Evolutionary conservation across 164 flowering plant species (phyloP).

Genomic region (Stephania yunnanensis): DNA sequence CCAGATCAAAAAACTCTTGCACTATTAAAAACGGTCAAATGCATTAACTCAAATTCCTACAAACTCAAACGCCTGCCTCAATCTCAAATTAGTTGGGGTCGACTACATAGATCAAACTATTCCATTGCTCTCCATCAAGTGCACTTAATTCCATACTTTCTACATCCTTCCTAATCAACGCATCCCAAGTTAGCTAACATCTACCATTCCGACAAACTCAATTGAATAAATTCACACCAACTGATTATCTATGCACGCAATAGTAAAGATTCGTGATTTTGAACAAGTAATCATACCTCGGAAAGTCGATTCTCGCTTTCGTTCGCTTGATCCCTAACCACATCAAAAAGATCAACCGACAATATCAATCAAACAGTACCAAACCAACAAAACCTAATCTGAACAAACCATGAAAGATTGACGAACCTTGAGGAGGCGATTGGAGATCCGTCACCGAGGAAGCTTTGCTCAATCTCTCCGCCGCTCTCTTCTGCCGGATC

Average conservation of each 20-base stretch:
- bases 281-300: slow-evolving; percentile 42
- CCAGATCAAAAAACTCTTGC: too few species aligned
- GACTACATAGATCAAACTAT: too few species aligned
- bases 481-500: slow-evolving; percentile 86
- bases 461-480: slow-evolving; percentile 60
- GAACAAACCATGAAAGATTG: not conserved
- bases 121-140: too few species aligned
- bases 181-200: too few species aligned
- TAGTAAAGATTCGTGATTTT: not conserved
- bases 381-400: not conserved
- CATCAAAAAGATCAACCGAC: not conserved
- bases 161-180: too few species aligned
- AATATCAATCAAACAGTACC: not conserved
- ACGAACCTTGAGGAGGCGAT: slow-evolving; percentile 35
- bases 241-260: not conserved
- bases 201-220: not conserved
- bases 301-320: slow-evolving; percentile 46
- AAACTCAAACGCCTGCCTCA: too few species aligned
- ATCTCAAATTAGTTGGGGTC: too few species aligned
- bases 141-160: not conserved
- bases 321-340: slow-evolving; percentile 46
- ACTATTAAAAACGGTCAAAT: too few species aligned
- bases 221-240: not conserved
- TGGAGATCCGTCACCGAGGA: slow-evolving; percentile 70
- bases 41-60: too few species aligned